Evolutionary conservation across 192 early-diverging fungal genomes (phyloP).

Genomic region (Chytriomyces sp.): DNA sequence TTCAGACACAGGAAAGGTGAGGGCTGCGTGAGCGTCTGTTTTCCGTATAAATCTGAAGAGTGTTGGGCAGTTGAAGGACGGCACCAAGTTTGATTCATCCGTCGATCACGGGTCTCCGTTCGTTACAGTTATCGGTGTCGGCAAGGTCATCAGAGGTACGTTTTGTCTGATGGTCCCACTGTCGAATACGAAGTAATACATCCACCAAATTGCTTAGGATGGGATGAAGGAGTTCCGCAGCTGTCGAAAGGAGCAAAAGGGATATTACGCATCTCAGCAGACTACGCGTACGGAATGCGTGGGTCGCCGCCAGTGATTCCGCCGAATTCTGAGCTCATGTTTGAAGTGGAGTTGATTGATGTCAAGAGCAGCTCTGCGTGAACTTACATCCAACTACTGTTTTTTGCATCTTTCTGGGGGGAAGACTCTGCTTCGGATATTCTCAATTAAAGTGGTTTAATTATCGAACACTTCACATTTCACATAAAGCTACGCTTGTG

Average conservation of each 20-base stretch:
- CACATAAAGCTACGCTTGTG: too few relatives aligned
- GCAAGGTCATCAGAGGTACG: slow-evolving; percentile 83
- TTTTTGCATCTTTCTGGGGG: too few relatives aligned
- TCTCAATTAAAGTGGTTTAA: too few relatives aligned
- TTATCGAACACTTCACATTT: too few relatives aligned
- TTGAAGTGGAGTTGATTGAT: background rate
- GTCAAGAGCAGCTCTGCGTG: too few relatives aligned
- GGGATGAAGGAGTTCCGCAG: slow-evolving; percentile 89
- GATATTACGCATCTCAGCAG: slow-evolving; percentile 79
- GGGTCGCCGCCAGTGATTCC: slow-evolving; percentile 62
- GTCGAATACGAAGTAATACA: too few relatives aligned
- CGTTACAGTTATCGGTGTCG: slow-evolving; percentile 85
- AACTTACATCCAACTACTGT: too few relatives aligned
- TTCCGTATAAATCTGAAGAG: too few relatives aligned
- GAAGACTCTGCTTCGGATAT: too few relatives aligned
- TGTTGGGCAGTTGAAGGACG: slow-evolving; percentile 52
- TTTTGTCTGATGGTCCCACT: background rate
- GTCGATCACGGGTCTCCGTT: slow-evolving; percentile 85
- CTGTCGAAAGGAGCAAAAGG: slow-evolving; percentile 90
- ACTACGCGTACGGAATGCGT: slow-evolving; percentile 81
- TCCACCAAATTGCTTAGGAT: slow-evolving; percentile 27
- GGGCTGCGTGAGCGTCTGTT: background rate
- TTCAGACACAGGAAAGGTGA: slow-evolving; percentile 48
- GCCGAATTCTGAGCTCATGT: background rate
- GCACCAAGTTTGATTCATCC: slow-evolving; percentile 87